A percentile compares a stretch with the other conserved stretches of the same genome.
phyloP scores from a whole-genome alignment of 768 basidiomycete species.

The Asterophora lycoperdoides region DNA sequence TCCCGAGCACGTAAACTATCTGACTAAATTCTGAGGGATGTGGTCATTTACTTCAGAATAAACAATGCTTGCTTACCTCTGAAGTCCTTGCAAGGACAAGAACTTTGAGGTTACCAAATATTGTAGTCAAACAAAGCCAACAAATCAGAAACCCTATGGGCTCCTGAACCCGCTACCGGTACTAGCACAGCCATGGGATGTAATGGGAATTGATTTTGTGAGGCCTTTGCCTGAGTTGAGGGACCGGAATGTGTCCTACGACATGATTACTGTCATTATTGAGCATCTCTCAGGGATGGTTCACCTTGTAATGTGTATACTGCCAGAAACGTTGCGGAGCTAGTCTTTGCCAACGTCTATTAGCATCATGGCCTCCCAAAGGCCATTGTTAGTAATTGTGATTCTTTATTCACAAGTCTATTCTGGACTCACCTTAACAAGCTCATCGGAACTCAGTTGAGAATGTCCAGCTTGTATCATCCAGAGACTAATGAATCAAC shows the following conservation, averaged over 20 bases:
- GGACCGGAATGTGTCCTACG: conserved; percentile 16
- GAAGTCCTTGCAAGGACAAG: conserved; percentile 18
- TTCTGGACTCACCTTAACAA: no score
- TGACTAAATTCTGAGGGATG: conserved; percentile 19
- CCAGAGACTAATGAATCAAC: conserved; percentile 14
- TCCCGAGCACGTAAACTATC: no score
- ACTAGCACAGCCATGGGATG: conserved; percentile 10
- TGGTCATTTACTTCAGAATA: conserved; percentile 30
- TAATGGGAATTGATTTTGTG: conserved; percentile 14
- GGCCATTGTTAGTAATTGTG: conserved; percentile 18
- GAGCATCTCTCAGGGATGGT: conserved; percentile 16
- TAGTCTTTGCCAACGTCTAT: conserved; percentile 21
- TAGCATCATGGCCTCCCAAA: conserved; percentile 27
- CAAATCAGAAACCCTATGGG: conserved; percentile 17
- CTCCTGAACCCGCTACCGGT: conserved; percentile 15
- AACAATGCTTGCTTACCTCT: conserved; percentile 30
- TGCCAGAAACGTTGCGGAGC: conserved; percentile 16
- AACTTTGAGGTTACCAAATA: no score
- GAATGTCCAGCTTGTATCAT: no score
- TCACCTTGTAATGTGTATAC: conserved; percentile 16
- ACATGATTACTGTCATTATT: conserved; percentile 21
- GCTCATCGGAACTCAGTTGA: no score
- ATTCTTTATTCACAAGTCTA: no score
- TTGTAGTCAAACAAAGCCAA: conserved; percentile 14
- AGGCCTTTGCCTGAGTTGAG: no score